Base-by-base conservation (phyloP, 164 flowering plant genomes). In the Annona squamosa region DNA sequence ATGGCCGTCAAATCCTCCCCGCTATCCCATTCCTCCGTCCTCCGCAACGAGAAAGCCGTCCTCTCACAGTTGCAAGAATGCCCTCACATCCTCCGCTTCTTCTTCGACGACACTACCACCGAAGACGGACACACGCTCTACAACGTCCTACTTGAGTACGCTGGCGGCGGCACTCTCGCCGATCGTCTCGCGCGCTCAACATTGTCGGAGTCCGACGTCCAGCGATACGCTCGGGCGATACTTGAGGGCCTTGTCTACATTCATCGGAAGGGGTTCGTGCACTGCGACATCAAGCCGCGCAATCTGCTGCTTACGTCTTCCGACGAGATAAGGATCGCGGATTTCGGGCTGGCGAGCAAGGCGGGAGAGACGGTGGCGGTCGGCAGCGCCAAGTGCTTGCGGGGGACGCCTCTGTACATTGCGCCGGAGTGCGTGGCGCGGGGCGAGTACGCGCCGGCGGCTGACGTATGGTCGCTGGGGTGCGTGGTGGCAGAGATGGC, bases 401-500 rank as follows among this genome's bases (percentile, higher is more conserved):
- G 93, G 26, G 98, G 98, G 0, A 91, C 98, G 19, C 94, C 96
- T 44, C 57, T 89, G 77, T 88, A 87, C 48, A 84, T 89, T 88
- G 78, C 98, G 59, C 98, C 98, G 71, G 98, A 94, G 71, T 77
- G 85, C 3, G 86, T 88, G 2, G 75, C 78, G 56, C 72, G 79
- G 26, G 82, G 83, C 10, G 88, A 83, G 70, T 76, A 78, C 46
- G 95, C 82, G 44, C 42, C 93, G 5, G 82, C 93, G 72, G 77
- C 83, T 4, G 99, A 94, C 73, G 71, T 94, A 0, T 94, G 99
- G 98, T 92, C 94, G 1, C 79, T 91, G 0, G 98, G 97, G 9
- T 94, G 98, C 48, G 80, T 82, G 5, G 91, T 91, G 37, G 82
- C 76, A 9, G 97, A 94, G 93, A 86, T 94, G 97, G 43, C 79